Base-by-base conservation (phyloP, 202 grass and related monocot genomes). In the Bolboschoenoplectus hybrid region DNA sequence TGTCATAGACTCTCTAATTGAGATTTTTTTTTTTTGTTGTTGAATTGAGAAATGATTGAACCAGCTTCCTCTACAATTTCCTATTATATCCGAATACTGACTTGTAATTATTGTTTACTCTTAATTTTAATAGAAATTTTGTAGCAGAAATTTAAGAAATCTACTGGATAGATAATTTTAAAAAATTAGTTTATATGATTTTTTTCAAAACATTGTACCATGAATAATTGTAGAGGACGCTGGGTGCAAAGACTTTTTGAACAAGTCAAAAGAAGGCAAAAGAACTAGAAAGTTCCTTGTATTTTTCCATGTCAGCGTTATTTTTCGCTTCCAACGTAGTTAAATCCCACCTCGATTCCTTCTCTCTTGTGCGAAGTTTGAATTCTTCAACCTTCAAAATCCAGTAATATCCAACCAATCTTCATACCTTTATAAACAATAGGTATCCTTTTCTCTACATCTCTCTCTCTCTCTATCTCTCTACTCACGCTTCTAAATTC, bases 231-330 rank as follows among this genome's bases (percentile, higher is more conserved):
- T 3, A 40, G 32, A 10, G 11, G 11, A 14, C 55, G 26, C 5
- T 78, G 11, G 39, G 7, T 67, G 58, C 36, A 63, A 32, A 52
- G 78, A 17, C 57, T 47, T 45, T 11, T 9, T 34, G 0, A 67
- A 7, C 19, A 63, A 65, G 80, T 67, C 80, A 67, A 46, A 36
- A 47, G 61, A 46, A 36, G 49, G 26, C 26, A 26, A 58, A 80
- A 60, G 14, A 58, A 32, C 49, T 13, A 16, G 39, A 63, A 41
- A 10, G 6, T 63, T 32, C 8, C 39, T 1, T 7, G 38, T 5
- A 62, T 16, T 38, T 57, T 87, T 87, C 81, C 87, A 62, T 68
- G 8, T 86, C 72, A 84, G 87, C 89, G n/a, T 2, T 16, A 13
- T 58, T 6, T 62, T 65, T 66, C 74, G 14, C 13, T 45, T 70